These are phyloP conservation scores for Coffea canephora DNA, from an alignment of 257 asterid species.

Conservation along the genomic window DNA sequence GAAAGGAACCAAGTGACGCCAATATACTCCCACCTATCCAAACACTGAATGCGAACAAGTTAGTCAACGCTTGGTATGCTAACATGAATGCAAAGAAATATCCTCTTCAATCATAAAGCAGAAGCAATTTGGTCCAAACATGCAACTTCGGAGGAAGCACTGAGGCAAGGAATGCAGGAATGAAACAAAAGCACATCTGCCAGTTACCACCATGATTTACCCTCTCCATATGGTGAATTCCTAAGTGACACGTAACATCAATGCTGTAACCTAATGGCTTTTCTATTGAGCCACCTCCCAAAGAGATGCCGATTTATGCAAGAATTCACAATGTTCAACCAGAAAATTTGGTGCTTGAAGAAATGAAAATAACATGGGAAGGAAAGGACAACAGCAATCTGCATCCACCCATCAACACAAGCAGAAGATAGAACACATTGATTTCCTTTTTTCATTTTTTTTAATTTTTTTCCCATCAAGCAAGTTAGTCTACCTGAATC, in stretches of 20 bases:
- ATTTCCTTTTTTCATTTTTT: neutral
- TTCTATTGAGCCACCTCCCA: neutral
- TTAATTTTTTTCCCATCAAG: neutral
- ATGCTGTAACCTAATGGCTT: neutral
- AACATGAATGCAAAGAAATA: neutral
- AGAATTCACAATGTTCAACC: neutral
- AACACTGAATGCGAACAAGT: constrained; percentile 55
- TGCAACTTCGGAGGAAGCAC: too few species aligned
- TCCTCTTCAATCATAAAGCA: neutral
- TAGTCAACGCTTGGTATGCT: constrained; percentile 2
- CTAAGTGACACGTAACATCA: neutral
- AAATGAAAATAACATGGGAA: neutral
- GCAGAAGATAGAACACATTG: neutral
- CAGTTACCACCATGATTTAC: too few species aligned
- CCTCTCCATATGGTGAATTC: neutral
- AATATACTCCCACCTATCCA: constrained; percentile 99
- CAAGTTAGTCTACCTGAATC: constrained; percentile 72
- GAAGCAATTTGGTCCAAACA: too few species aligned
- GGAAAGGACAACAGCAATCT: neutral
- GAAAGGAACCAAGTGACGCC: constrained; percentile 98
- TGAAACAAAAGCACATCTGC: too few species aligned
- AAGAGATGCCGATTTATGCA: neutral
- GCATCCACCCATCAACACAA: neutral
- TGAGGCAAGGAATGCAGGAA: too few species aligned
- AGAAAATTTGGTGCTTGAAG: neutral